Base-by-base conservation (phyloP, 2,329 filamentous ascomycete genomes). In the Tolypocladium amazonense region DNA sequence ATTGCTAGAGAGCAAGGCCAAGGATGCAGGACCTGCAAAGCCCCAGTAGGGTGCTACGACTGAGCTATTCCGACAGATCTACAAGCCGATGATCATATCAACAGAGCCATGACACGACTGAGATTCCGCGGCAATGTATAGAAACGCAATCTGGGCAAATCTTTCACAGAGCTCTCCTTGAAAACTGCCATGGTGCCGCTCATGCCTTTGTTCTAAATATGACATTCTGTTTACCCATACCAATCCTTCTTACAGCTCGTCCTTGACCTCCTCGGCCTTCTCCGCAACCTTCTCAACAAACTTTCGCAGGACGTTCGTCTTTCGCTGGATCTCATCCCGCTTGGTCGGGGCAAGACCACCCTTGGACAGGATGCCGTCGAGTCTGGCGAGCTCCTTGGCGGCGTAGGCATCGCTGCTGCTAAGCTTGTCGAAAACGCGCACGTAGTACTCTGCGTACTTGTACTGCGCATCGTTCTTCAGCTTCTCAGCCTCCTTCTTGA, bases 371-470 rank as follows among this genome's bases (percentile, higher is more conserved):
- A 97, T 83, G 66, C 88, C 86, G 67, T 90, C 83, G 63, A 97
- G 81, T 64, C 93, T 85, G 62, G 86, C 81, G 63, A 92, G 79
- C 81, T 97, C 93, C 85, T 96, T 97, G 71, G 84, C 78, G 56
- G 86, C 90, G 71, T 90, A 97, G 58, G 80, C 87, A 62, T 88
- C 81, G 77, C 88, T 95, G 74, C 87, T 81, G 71, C 79, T 81
- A 64, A 94, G 78, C 85, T 97, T 97, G 72, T 90, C 85, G 62
- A 94, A 88, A 59, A 96, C 92, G 73, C 90, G 90, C 73, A 94
- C 81, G 75, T 99, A 97, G 84, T 99, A 99, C 76, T 92, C 83
- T 55, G 90, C 90, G 71, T 93, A 96, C 79, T 90, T 90, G 74
- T 88, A 75, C 74, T 85, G 78, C 15, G 77, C 78, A 62, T 77